Base-by-base conservation (phyloP, 345 rosid genomes). In the Brassica nigra region DNA sequence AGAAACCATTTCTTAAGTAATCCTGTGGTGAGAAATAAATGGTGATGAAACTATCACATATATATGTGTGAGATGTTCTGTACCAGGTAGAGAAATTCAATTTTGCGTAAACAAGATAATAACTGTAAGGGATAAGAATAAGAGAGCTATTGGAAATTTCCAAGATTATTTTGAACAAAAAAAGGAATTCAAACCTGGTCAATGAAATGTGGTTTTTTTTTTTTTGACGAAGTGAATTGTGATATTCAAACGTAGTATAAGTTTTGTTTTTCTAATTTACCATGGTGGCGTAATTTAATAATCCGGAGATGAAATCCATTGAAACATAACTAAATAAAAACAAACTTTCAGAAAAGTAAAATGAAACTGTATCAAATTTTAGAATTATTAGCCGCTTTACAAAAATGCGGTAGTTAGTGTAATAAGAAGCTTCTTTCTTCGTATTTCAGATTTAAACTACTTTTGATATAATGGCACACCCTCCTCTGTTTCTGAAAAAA, bases 1-100 rank as follows among this genome's bases (percentile, higher is more conserved):
- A n/a, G 68, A 33, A 20, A 3, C 10, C 82, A 78, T 78, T 62
- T 62, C 34, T 10, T 11, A 6, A 18, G 75, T 7, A 27, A 70
- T 30, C 1, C 1, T 29, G 27, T 1, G 27, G 63, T 29, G 16
- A 8, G 29, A 20, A 12, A 52, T 52, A 18, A 6, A 8, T 16
- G 11, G 62, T 23, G 62, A 57, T 57, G 27, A 8, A 29, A 6
- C 10, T n/a, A 18, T 5, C 2, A 28, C 55, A 20, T 18, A 76
- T 44, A 54, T 54, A 52, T 4, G 15, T 4, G 8, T 29, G 59
- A 11, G 16, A 47, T 2, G 68, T 54, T 6, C 27, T 2, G 49
- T 42, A 42, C 14, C 0, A 18, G 29, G 65, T 34, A 30, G 29
- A 74, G 62, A 18, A 65, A 33, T 65, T 34, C 71, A 66, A 54